Evolutionary conservation across 1,284 basidiomycete species (phyloP), one percentile per base, ranked within the genome.

Genomic region (Phlebopus sp.): DNA sequence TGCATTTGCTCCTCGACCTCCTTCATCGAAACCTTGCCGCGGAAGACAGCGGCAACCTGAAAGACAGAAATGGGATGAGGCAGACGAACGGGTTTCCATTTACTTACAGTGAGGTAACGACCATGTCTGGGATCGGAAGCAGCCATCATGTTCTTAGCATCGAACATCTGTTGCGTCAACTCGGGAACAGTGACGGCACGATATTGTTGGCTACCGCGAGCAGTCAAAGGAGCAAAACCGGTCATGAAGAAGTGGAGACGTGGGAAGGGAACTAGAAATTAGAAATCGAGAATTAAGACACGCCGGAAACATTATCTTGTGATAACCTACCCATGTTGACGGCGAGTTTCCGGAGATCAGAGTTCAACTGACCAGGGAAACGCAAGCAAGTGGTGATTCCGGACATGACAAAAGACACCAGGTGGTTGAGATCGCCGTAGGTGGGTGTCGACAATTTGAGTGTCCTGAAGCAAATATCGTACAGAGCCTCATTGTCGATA

Each of bases 191-290:
- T 90, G 63, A 97, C 92, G 30, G 93, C 93, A 56, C 94, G 90
- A 80, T 92, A 96, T 64, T 92, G 89, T 62, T 92, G 88, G 68
- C 90, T 94, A 54, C 92, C 92, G 36, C 92, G 86, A 29, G 95
- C 91, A 51, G 95, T 97, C 51, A 98, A 75, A 32, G 95, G 95
- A 52, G 96, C 95, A 60, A 92, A 97, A 56, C 95, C 95, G 59
- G 93, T 93, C 86, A 97, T 92, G 83, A 98, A 97, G 84, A 98
- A 98, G 74, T 98, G 96, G 37, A 98, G 87, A 86, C 95, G 92
- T 52, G 93, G 93, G 91, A 97, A 96, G 39, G 94, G 93, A 70
- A 95, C 88, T 90, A 46, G 21, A 5, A 43, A 39, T 5, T 90
- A 46, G 21, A 5, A 43, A 39, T 5, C 14, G 9, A 29, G 21